Evolutionary conservation across 805 yeast genomes (phyloP).

Genomic region (Blastobotrys parvus): DNA sequence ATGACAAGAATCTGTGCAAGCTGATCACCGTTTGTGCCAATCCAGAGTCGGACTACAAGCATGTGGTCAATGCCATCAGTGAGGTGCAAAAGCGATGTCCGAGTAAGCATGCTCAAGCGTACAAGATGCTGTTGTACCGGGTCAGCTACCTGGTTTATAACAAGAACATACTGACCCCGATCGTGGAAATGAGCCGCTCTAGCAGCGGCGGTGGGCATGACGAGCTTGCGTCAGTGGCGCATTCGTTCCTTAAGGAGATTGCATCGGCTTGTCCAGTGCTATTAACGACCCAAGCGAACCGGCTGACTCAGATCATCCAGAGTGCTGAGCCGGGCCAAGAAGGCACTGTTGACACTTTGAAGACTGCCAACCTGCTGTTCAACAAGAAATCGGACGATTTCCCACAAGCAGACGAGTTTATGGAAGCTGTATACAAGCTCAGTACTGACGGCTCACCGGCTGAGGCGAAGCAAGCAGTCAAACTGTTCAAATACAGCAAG

Average conservation of each 20-base stretch:
- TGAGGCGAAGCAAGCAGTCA: constrained; percentile 60
- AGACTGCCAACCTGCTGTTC: constrained; percentile 52
- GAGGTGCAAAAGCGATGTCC: constrained; percentile 32
- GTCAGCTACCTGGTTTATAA: constrained; percentile 55
- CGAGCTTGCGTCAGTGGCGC: constrained; percentile 33
- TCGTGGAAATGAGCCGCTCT: constrained; percentile 38
- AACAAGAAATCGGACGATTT: constrained; percentile 42
- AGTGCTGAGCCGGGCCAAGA: constrained; percentile 21
- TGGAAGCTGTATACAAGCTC: constrained; percentile 37
- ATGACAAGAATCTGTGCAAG: constrained; percentile 50
- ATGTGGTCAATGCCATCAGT: constrained; percentile 40
- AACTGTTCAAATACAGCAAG: constrained; percentile 43
- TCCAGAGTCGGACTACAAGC: constrained; percentile 49
- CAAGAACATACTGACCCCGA: constrained; percentile 49
- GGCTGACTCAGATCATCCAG: constrained; percentile 37
- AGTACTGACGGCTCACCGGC: constrained; percentile 45
- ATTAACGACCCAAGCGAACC: constrained; percentile 49
- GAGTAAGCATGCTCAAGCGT: constrained; percentile 43
- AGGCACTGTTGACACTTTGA: constrained; percentile 37
- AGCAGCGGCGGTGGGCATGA: constrained; percentile 21
- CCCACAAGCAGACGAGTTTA: constrained; percentile 38
- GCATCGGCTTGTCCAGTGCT: constrained; percentile 55
- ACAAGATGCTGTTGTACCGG: constrained; percentile 54
- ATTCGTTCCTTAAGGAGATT: constrained; percentile 49
- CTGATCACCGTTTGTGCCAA: constrained; percentile 47